Percentiles rank a stretch among this genome's conserved stretches.
These are phyloP conservation scores for Wickerhamomyces rabaulensis DNA, from an alignment of 805 yeast genomes.

Conservation along the genomic window DNA sequence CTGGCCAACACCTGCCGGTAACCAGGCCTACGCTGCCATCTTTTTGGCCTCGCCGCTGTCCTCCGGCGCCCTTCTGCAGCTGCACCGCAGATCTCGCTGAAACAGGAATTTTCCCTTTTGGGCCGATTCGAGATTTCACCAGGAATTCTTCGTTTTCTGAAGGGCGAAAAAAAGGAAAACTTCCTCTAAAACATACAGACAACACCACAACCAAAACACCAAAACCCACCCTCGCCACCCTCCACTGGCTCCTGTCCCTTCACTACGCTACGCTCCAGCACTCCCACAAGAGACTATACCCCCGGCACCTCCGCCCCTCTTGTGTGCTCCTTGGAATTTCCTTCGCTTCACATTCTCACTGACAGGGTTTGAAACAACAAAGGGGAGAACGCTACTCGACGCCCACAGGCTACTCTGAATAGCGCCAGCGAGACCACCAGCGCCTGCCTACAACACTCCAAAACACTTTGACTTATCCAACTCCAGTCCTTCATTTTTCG, in stretches of 20 bases:
- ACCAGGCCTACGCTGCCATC: too few species aligned
- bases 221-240: not conserved
- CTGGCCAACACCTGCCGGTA: too few species aligned
- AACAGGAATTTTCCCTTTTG: not conserved
- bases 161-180: not conserved
- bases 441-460: not conserved
- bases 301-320: not conserved
- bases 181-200: not conserved
- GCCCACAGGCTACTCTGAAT: not conserved
- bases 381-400: not conserved
- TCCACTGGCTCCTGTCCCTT: not conserved
- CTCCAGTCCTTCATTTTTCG: slow-evolving; percentile 3
- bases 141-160: not conserved
- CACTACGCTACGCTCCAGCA: not conserved
- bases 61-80: not conserved
- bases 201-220: not conserved
- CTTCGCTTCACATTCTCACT: not conserved
- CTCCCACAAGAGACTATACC: not conserved
- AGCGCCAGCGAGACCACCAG: not conserved
- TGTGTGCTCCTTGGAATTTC: not conserved
- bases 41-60: too few species aligned
- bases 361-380: not conserved
- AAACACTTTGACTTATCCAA: not conserved
- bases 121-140: not conserved
- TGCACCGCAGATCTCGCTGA: not conserved